Conservation (phyloP, 2,329 filamentous ascomycete species). For the Calonectria multiphialidica region DNA sequence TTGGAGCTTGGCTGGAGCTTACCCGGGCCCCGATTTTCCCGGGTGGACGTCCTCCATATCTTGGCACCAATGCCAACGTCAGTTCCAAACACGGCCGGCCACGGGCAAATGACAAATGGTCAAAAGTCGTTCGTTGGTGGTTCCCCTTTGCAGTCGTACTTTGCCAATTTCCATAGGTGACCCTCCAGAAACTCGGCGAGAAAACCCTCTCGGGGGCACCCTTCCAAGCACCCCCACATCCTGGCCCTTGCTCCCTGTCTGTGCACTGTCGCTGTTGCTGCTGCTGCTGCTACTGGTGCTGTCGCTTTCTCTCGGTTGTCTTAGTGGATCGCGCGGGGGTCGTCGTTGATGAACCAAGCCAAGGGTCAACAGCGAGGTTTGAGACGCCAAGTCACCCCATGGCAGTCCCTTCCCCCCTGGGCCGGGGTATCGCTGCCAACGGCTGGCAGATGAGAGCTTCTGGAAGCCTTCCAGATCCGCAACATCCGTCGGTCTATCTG, state of each 20-base stretch:
- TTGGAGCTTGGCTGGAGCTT: not conserved
- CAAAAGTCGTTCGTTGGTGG: not conserved
- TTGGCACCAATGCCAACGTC: not conserved
- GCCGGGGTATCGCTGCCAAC: not conserved
- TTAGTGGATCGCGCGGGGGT: constrained; percentile 23
- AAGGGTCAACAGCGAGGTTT: not conserved
- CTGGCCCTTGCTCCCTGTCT: not conserved
- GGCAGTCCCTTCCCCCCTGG: not conserved
- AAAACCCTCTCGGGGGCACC: not conserved
- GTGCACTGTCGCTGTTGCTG: not conserved
- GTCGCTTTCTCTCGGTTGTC: not conserved
- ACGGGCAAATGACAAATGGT: not conserved
- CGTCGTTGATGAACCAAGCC: constrained; percentile 12
- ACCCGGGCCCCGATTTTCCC: not conserved
- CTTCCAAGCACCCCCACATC: not conserved
- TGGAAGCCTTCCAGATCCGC: constrained; percentile 41
- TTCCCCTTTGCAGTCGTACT: not conserved
- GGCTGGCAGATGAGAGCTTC: constrained; percentile 31
- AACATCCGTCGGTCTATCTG: constrained; percentile 12
- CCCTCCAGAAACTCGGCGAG: not conserved
- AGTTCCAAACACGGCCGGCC: not conserved
- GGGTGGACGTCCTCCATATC: not conserved
- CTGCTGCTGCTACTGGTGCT: not conserved
- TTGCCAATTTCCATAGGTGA: not conserved
- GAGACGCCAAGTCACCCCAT: not conserved